phyloP scores from a whole-genome alignment of 2,329 filamentous ascomycete species.

The Phialemonium atrogriseum region DNA sequence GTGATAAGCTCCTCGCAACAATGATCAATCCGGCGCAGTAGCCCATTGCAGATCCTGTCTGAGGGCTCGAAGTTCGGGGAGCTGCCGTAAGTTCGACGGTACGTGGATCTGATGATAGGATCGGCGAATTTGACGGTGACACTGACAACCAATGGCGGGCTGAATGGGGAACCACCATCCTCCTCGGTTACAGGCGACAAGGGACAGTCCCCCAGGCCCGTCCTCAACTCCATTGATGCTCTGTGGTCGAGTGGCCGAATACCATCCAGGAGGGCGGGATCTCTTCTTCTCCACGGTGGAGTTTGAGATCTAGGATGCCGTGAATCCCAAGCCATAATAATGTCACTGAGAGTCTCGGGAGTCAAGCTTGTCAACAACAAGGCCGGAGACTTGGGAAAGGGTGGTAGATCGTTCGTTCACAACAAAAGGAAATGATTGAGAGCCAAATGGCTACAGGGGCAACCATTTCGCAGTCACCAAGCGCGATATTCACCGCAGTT shows the following conservation, averaged over 20 bases:
- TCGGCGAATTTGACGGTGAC: conserved; percentile 37
- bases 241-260: neutral
- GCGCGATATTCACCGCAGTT: too few species aligned
- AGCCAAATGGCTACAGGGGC: too few species aligned
- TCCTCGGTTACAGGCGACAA: conserved; percentile 15
- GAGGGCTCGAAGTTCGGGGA: conserved; percentile 34
- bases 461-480: too few species aligned
- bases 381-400: too few species aligned
- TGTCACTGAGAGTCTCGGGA: too few species aligned
- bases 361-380: too few species aligned
- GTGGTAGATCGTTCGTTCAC: too few species aligned
- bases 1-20: conserved; percentile 45
- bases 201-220: conserved; percentile 12
- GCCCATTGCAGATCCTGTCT: conserved; percentile 37
- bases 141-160: conserved; percentile 27
- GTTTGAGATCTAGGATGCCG: neutral
- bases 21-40: conserved; percentile 43
- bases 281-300: neutral
- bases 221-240: conserved; percentile 4
- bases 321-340: too few species aligned
- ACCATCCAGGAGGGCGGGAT: neutral
- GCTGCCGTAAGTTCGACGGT: conserved; percentile 36
- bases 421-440: too few species aligned
- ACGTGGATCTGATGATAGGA: conserved; percentile 31
- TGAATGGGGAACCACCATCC: conserved; percentile 4